These are phyloP conservation scores for Eimeria tenella DNA, from an alignment of 169 alveolate genomes.

Conservation along the genomic window DNA sequence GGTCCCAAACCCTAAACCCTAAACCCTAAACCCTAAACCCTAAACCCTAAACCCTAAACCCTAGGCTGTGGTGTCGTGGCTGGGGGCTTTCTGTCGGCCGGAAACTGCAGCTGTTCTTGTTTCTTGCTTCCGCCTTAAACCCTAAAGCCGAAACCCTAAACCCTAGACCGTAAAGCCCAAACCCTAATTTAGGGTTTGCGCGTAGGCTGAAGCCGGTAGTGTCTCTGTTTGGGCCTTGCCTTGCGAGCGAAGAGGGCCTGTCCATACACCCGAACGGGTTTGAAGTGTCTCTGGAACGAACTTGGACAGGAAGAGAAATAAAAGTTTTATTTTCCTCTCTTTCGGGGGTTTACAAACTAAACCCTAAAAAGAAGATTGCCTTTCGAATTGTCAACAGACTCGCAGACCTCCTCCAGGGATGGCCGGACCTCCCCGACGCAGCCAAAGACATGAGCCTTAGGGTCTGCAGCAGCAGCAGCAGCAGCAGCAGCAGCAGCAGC, in stretches of 20 bases:
- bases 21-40: constrained; percentile 8
- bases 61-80: neutral
- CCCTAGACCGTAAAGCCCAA: neutral
- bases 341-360: constrained; percentile 30
- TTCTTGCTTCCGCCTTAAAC: neutral
- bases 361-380: constrained; percentile 51
- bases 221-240: constrained; percentile 32
- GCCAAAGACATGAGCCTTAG: constrained; percentile 24
- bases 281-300: constrained; percentile 55
- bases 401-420: constrained; percentile 66
- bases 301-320: constrained; percentile 71
- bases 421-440: constrained; percentile 66
- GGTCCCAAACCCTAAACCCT: constrained; percentile 13
- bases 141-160: neutral
- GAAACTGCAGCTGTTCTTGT: neutral
- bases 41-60: constrained; percentile 17
- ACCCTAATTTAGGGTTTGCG: neutral
- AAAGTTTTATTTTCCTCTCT: neutral
- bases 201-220: constrained; percentile 1
- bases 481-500: too few species aligned
- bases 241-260: constrained; percentile 31
- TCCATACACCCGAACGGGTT: constrained; percentile 16
- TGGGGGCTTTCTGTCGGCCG: neutral
- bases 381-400: constrained; percentile 55
- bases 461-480: neutral